Percentiles rank a stretch among this genome's conserved stretches.
These are phyloP conservation scores for Fusarium pilosicola DNA, from an alignment of 2,329 filamentous ascomycete species.

Conservation along the genomic window DNA sequence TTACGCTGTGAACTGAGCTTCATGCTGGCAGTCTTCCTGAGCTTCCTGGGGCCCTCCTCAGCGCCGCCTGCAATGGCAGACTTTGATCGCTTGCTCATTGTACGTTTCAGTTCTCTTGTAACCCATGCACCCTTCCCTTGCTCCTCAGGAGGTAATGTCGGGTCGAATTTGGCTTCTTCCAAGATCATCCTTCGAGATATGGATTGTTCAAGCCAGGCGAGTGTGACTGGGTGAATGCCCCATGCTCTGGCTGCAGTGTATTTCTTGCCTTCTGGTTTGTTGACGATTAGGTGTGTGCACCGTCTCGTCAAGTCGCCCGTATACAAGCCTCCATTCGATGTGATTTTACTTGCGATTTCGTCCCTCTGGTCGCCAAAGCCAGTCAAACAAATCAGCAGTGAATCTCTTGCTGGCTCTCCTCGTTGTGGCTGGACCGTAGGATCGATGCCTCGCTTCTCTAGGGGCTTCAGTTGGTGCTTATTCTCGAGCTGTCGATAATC, in stretches of 20 bases:
- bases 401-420: slow-evolving; percentile 48
- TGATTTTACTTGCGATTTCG: slow-evolving; percentile 74
- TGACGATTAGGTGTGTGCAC: slow-evolving; percentile 89
- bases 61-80: slow-evolving; percentile 56
- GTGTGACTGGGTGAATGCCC: slow-evolving; percentile 80
- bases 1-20: slow-evolving; percentile 83
- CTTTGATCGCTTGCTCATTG: slow-evolving; percentile 68
- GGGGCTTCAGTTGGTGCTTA: slow-evolving; percentile 70
- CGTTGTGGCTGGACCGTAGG: slow-evolving; percentile 39
- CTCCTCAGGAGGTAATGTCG: slow-evolving; percentile 72
- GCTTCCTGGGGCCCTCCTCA: slow-evolving; percentile 76
- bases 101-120: slow-evolving; percentile 58
- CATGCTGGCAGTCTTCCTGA: slow-evolving; percentile 87
- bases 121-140: slow-evolving; percentile 83
- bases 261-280: slow-evolving; percentile 84
- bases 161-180: slow-evolving; percentile 87
- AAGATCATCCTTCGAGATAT: slow-evolving; percentile 88
- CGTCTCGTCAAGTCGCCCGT: slow-evolving; percentile 85
- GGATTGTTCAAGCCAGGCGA: slow-evolving; percentile 88
- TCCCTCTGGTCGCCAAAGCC: slow-evolving; percentile 73
- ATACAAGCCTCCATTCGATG: slow-evolving; percentile 81
- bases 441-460: slow-evolving; percentile 64
- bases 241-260: slow-evolving; percentile 88
- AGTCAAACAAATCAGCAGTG: slow-evolving; percentile 64
- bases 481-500: slow-evolving; percentile 76